Evolutionary conservation across 2,329 filamentous ascomycete genomes (phyloP).

Genomic region (Dothideomycetes sp.): DNA sequence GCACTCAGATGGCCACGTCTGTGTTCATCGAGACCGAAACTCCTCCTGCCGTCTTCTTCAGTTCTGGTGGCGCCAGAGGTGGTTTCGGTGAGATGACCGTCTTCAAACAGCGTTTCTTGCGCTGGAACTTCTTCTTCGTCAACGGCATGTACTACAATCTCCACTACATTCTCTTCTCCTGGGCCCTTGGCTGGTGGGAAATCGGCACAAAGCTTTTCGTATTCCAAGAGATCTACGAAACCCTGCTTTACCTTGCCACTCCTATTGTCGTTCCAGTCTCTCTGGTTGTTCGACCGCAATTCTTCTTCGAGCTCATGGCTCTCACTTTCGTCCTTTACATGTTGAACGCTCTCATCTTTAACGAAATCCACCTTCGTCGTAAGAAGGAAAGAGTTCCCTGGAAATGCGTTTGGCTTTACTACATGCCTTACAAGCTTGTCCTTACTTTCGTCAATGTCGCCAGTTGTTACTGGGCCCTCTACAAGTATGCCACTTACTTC

Average conservation of each 20-base stretch:
- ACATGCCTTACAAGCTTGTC: slow-evolving; percentile 37
- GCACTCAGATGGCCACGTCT: slow-evolving; percentile 41
- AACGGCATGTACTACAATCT: slow-evolving; percentile 42
- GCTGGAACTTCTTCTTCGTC: slow-evolving; percentile 47
- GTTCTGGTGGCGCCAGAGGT: slow-evolving; percentile 32
- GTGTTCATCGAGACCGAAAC: slow-evolving; percentile 46
- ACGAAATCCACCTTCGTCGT: slow-evolving; percentile 39
- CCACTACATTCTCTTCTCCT: slow-evolving; percentile 38
- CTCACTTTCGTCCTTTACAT: slow-evolving; percentile 35
- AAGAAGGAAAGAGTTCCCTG: slow-evolving; percentile 37
- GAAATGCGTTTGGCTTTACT: slow-evolving; percentile 33
- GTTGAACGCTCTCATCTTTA: slow-evolving; percentile 38
- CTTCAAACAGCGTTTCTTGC: slow-evolving; percentile 41
- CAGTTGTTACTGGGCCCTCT: slow-evolving; percentile 23
- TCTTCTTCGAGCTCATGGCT: slow-evolving; percentile 31
- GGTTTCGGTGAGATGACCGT: slow-evolving; percentile 47
- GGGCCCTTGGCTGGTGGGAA: slow-evolving; percentile 42
- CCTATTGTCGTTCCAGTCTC: slow-evolving; percentile 40
- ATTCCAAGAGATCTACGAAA: slow-evolving; percentile 38
- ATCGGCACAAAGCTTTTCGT: slow-evolving; percentile 36
- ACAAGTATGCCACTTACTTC: slow-evolving; percentile 39
- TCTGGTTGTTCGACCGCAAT: slow-evolving; percentile 32
- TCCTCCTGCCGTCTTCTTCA: slow-evolving; percentile 36
- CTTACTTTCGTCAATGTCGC: slow-evolving; percentile 38
- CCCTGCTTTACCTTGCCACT: slow-evolving; percentile 37